These are phyloP conservation scores for Pichia sp. DNA, from an alignment of 1,139 yeast genomes.

Conservation along the genomic window DNA sequence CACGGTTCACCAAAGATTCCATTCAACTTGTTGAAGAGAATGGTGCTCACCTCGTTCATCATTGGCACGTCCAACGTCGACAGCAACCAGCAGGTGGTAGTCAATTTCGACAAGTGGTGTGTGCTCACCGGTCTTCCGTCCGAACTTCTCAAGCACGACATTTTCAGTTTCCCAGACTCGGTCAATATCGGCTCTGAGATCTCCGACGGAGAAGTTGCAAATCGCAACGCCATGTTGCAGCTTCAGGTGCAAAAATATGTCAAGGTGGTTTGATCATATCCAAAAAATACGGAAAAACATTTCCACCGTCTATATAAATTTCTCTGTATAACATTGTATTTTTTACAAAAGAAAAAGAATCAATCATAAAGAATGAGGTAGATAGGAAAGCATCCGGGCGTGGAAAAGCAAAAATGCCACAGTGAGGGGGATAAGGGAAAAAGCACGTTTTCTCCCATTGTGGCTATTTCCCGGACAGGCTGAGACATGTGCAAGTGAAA, in stretches of 20 bases:
- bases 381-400: not conserved
- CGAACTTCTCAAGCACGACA: constrained; percentile 1
- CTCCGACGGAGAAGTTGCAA: constrained; percentile 6
- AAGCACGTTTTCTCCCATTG: not conserved
- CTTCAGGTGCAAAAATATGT: constrained; percentile 21
- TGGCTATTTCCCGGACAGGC: not conserved
- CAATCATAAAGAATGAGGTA: no score
- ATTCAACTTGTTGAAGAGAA: constrained; percentile 6
- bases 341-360: not conserved
- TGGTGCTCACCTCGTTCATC: constrained; percentile 15
- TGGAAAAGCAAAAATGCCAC: not conserved
- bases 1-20: not conserved
- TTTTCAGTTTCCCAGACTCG: not conserved
- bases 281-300: not conserved
- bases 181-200: not conserved
- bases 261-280: constrained; percentile 16
- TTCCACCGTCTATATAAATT: not conserved
- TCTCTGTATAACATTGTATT: not conserved
- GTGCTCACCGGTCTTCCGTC: constrained; percentile 11
- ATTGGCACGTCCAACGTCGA: constrained; percentile 7
- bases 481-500: not conserved
- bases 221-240: constrained; percentile 12
- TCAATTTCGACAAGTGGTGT: constrained; percentile 13
- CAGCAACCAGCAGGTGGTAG: not conserved
- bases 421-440: not conserved